phyloP scores from a whole-genome alignment of 805 yeast genomes.

The Kodamaea kaohsiungensis region DNA sequence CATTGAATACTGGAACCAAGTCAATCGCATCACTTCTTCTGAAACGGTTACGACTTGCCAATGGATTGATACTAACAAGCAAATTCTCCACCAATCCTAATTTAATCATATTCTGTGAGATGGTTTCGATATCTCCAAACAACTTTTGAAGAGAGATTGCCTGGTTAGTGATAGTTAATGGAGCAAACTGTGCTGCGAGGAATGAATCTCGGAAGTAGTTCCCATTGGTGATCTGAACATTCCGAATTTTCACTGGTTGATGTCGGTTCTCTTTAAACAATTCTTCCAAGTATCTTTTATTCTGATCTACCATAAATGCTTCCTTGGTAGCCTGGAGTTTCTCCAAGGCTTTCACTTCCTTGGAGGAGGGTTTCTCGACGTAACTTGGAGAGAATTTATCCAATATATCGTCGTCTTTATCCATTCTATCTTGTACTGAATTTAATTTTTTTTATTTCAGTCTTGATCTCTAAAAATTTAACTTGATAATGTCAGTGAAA shows the following conservation, averaged over 20 bases:
- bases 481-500: neutral
- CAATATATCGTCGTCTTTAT: slow-evolving; percentile 30
- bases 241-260: slow-evolving; percentile 44
- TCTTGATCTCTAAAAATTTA: neutral
- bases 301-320: slow-evolving; percentile 33
- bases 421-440: neutral
- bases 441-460: neutral
- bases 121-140: slow-evolving; percentile 42
- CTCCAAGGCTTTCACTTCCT: slow-evolving; percentile 29
- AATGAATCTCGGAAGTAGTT: slow-evolving; percentile 49
- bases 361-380: slow-evolving; percentile 11
- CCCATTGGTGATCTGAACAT: slow-evolving; percentile 51
- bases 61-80: slow-evolving; percentile 30
- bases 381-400: slow-evolving; percentile 25
- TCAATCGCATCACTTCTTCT: slow-evolving; percentile 18
- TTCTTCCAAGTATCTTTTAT: slow-evolving; percentile 31
- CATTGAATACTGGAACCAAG: slow-evolving; percentile 39
- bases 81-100: slow-evolving; percentile 46
- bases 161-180: slow-evolving; percentile 39
- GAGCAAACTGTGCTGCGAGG: slow-evolving; percentile 46
- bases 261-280: slow-evolving; percentile 33
- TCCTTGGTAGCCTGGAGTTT: slow-evolving; percentile 29
- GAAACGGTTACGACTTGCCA: slow-evolving; percentile 21
- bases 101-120: slow-evolving; percentile 44
- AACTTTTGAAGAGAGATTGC: slow-evolving; percentile 41